phyloP scores from a whole-genome alignment of 78 protist species.

The Mastigamoeba balamuthi region DNA sequence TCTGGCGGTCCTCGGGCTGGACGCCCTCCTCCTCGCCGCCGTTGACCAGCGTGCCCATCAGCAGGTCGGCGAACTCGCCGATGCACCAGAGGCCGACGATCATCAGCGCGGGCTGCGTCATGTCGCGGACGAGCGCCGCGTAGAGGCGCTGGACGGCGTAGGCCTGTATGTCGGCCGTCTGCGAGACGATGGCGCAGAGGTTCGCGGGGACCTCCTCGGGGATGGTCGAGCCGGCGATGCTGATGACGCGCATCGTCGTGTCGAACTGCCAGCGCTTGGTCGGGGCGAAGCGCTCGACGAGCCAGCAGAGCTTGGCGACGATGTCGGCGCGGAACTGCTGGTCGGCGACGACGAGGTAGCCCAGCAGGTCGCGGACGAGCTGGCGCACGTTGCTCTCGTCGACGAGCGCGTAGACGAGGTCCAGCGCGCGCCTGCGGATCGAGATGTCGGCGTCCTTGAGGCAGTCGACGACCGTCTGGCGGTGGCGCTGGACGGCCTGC shows the following conservation, averaged over 20 bases:
- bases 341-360: slow-evolving; percentile 54
- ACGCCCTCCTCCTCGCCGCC: slow-evolving; percentile 37
- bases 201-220: slow-evolving; percentile 62
- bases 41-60: slow-evolving; percentile 16
- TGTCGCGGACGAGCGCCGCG: slow-evolving; percentile 15
- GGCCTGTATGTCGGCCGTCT: slow-evolving; percentile 43
- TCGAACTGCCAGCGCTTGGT: slow-evolving; percentile 88
- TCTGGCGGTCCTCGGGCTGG: neutral
- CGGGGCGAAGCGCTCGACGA: slow-evolving; percentile 76
- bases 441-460: slow-evolving; percentile 93
- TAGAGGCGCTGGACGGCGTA: slow-evolving; percentile 62
- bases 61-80: slow-evolving; percentile 86
- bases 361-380: slow-evolving; percentile 60
- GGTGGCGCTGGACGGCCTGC: slow-evolving; percentile 91
- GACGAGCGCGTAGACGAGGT: slow-evolving; percentile 83
- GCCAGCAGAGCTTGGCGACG: slow-evolving; percentile 58
- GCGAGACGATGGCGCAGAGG: slow-evolving; percentile 32
- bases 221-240: slow-evolving; percentile 57
- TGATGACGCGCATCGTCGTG: slow-evolving; percentile 72
- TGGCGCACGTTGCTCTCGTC: slow-evolving; percentile 63
- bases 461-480: slow-evolving; percentile 90
- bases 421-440: slow-evolving; percentile 92
- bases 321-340: slow-evolving; percentile 63
- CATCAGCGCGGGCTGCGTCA: neutral
- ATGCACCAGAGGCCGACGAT: slow-evolving; percentile 69